Evolutionary conservation across 192 early-diverging fungal genomes (phyloP), one percentile per base, ranked within the genome.

Genomic region (Chytriomyces confervae): DNA sequence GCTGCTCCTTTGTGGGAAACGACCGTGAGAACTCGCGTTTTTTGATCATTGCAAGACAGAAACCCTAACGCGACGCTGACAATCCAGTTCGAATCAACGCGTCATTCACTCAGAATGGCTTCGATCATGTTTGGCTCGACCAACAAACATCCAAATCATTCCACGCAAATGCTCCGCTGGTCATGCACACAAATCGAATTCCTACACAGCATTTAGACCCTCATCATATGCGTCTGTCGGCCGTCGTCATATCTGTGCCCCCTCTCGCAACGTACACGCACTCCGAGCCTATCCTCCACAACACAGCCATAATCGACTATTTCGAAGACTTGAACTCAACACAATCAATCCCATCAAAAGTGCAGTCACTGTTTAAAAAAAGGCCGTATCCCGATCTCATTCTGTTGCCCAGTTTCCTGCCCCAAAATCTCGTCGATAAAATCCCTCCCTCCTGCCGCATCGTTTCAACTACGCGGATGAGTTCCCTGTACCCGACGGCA

Each of bases 51-150:
- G 36, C 36, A 36, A 36, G 36, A 36, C 0, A 36, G 36, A 36
- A 36, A 2, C 36, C 36, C 36, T 36, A 36, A 36, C 36, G 36
- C 36, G 36, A 1, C 36, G 36, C 36, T 36, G 36, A 36, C 36
- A 36, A 1, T 36, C 36, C 4, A 36, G 36, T 36, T 36, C 36
- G 36, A 36, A 36, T 36, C 13, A 57, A 57, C 51, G 20, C 16
- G 51, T 27, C 71, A n/a, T 72, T 72, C 53, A 61, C 71, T 44
- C 71, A 72, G 36, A 16, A 20, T 11, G 71, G 53, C 5, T 61
- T 61, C 16, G 71, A 72, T 50, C 71, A 72, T 29, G 48, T 72
- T 23, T 72, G 71, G 71, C 20, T 72, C 53, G 3, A 57, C 53
- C 13, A 57, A n/a, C 16, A 57, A 57, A 57, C 16, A 57, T 2